phyloP scores from a whole-genome alignment of 257 asterid species.

The Oldenlandia corymbosa region DNA sequence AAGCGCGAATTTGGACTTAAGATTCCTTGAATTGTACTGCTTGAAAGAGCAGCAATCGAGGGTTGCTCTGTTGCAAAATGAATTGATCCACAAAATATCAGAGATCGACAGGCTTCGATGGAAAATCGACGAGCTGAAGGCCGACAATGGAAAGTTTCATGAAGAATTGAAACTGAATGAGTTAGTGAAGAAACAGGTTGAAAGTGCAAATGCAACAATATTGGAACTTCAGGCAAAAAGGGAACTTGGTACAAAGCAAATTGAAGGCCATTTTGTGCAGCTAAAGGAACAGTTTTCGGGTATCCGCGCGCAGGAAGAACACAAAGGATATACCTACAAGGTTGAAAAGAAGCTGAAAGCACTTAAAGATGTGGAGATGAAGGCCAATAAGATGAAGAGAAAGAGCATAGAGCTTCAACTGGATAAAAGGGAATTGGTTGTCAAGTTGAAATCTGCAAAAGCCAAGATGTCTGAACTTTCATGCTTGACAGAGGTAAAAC shows the following conservation, averaged over 20 bases:
- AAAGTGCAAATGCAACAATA: background rate
- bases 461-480: constrained; percentile 13
- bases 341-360: constrained; percentile 13
- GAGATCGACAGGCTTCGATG: constrained; percentile 1
- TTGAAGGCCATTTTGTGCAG: constrained; percentile 8
- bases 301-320: background rate
- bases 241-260: background rate
- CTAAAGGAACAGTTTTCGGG: constrained; percentile 10
- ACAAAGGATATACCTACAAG: background rate
- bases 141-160: constrained; percentile 1
- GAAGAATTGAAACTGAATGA: constrained; percentile 14
- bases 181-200: constrained; percentile 8
- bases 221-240: constrained; percentile 8
- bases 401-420: constrained; percentile 21
- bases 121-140: background rate
- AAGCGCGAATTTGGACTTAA: constrained; percentile 5
- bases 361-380: constrained; percentile 11
- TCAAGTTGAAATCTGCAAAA: constrained; percentile 14
- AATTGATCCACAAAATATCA: constrained; percentile 9
- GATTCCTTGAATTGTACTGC: constrained; percentile 12
- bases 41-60: constrained; percentile 16
- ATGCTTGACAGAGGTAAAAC: constrained; percentile 9
- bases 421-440: constrained; percentile 15
- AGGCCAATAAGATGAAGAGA: constrained; percentile 20
- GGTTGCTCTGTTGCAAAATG: constrained; percentile 5